Evolutionary conservation across 2,329 filamentous ascomycete species (phyloP), one percentile per base, ranked within the genome.

Genomic region (Botrytis medusae): DNA sequence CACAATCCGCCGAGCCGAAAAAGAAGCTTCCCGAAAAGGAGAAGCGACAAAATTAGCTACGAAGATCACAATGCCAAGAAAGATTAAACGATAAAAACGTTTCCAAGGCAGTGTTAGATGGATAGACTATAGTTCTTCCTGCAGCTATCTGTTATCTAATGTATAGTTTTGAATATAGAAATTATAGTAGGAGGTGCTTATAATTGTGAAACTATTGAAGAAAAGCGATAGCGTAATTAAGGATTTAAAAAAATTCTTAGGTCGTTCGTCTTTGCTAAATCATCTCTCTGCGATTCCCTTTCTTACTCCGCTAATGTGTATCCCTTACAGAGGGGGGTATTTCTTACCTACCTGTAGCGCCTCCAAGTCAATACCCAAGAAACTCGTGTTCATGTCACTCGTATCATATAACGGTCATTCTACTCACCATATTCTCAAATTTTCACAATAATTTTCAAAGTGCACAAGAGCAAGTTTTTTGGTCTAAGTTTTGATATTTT

Each of bases 221-320:
- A n/a, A 51, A 25, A 5, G 4, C 9, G 9, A n/a, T 25, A 9
- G 20, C 25, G 4, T 7, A n/a, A 54, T 51, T 25, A 20, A 48
- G 20, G 7, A 44, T 44, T 18, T 22, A 1, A 46, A 8, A 22
- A 22, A 22, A 10, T 25, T 51, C 22, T 54, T 1, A 6, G 16
- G 1, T 54, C 25, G 46, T 46, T 20, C 44, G 10, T 51, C 48
- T 16, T 5, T 54, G 16, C 51, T 54, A 6, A 29, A 54, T 8
- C 7, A 14, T 29, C n/a, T 29, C 25, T 16, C n/a, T 29, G 25
- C 1, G 14, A 32, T 57, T 16, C 1, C 18, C 51, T 32, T 57
- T 1, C 7, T 32, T 9, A 4, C 1, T 29, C 6, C 14, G n/a
- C n/a, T 2, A 29, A 18, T 29, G 1, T 12, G 1, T 29, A 54